These are phyloP conservation scores for Mitragyna speciosa DNA, from an alignment of 257 asterid species.

Conservation along the genomic window DNA sequence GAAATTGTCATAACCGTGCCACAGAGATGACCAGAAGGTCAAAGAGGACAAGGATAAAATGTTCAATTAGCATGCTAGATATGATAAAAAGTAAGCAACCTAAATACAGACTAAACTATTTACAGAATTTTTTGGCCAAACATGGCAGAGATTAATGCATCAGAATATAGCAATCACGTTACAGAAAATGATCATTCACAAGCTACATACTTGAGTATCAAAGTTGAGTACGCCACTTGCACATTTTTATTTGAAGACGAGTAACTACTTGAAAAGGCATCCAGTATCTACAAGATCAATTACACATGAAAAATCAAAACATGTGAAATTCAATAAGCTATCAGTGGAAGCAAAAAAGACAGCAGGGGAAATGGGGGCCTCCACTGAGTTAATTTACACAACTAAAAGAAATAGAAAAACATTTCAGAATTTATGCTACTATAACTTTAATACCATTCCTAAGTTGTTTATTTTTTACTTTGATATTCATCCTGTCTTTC, in stretches of 20 bases:
- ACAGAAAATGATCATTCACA: slow-evolving; percentile 2
- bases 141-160: neutral
- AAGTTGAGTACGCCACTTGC: slow-evolving; percentile 82
- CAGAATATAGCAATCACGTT: neutral
- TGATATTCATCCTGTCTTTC: neutral
- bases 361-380: neutral
- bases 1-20: neutral
- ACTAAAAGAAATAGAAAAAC: neutral
- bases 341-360: neutral
- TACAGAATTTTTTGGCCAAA: neutral
- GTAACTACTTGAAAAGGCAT: slow-evolving; percentile 75
- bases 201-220: slow-evolving; percentile 84
- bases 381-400: too few species aligned
- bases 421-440: neutral
- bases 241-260: slow-evolving; percentile 85
- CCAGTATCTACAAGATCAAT: slow-evolving; percentile 69
- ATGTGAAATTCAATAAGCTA: neutral
- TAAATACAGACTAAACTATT: neutral
- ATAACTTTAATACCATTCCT: neutral
- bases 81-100: neutral
- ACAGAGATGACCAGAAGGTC: neutral
- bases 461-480: neutral
- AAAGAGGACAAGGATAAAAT: neutral
- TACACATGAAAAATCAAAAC: slow-evolving; percentile 15
- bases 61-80: neutral